phyloP scores from a whole-genome alignment of 1,139 yeast genomes.

The Eremothecium cymbalariae region DNA sequence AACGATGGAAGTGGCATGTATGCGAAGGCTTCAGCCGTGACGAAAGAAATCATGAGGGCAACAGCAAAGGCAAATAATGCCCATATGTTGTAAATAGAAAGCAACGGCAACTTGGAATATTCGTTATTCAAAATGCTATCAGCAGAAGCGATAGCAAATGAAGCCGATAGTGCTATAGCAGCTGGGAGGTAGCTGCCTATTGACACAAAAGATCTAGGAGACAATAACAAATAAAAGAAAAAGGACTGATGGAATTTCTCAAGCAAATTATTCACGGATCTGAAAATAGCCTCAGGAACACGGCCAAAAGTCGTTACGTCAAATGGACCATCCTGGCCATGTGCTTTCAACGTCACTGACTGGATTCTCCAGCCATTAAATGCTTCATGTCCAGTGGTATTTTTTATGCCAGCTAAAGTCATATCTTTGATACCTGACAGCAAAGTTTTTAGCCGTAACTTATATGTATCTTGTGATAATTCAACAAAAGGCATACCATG shows the following conservation, averaged over 20 bases:
- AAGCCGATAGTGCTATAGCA: slow-evolving; percentile 62
- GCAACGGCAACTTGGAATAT: slow-evolving; percentile 16
- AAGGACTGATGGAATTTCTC: slow-evolving; percentile 97
- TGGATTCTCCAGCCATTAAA: slow-evolving; percentile 97
- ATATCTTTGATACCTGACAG: slow-evolving; percentile 58
- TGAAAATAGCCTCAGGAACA: slow-evolving; percentile 73
- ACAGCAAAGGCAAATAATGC: slow-evolving; percentile 16
- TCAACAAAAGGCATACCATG: slow-evolving; percentile 50
- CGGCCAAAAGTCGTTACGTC: slow-evolving; percentile 93
- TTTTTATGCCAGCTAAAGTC: slow-evolving; percentile 59
- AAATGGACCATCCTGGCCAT: slow-evolving; percentile 43
- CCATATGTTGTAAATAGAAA: slow-evolving; percentile 17
- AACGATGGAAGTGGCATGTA: slow-evolving; percentile 12
- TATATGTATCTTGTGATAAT: slow-evolving; percentile 38
- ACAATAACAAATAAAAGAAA: slow-evolving; percentile 78
- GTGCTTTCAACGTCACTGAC: slow-evolving; percentile 71
- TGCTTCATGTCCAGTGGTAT: slow-evolving; percentile 70
- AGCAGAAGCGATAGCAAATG: slow-evolving; percentile 66
- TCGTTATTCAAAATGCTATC: slow-evolving; percentile 47
- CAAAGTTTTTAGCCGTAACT: slow-evolving; percentile 52
- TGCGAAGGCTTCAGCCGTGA: slow-evolving; percentile 21
- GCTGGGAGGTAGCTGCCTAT: slow-evolving; percentile 91
- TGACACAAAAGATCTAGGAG: slow-evolving; percentile 76
- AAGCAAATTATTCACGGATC: slow-evolving; percentile 83
- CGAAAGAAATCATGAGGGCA: slow-evolving; percentile 22